Conservation (phyloP, 257 asterid species). For the Petunia axillaris region DNA sequence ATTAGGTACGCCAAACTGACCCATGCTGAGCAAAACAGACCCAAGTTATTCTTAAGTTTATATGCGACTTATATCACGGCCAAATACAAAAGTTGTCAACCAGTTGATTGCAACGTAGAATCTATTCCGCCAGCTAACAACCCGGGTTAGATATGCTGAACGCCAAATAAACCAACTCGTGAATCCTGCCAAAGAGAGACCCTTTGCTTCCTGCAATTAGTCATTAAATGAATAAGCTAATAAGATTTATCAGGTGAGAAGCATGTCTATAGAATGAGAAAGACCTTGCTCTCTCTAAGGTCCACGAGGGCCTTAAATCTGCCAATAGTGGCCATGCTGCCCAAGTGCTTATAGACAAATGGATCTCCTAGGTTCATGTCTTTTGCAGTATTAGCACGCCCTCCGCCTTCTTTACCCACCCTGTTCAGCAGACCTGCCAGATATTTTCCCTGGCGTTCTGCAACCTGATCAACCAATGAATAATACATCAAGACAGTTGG, state of each 20-base stretch:
- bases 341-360: conserved; percentile 81
- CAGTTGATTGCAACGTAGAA: conserved; percentile 87
- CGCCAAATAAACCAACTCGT: conserved; percentile 82
- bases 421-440: conserved; percentile 63
- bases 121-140: conserved; percentile 94
- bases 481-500: not conserved
- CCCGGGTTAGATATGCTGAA: conserved; percentile 82
- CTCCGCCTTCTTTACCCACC: conserved; percentile 77
- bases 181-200: conserved; percentile 75
- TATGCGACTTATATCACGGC: conserved; percentile 83
- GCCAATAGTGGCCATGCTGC: conserved; percentile 97
- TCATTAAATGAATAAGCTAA: conserved; percentile 22
- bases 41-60: conserved; percentile 12
- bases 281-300: conserved; percentile 95
- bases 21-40: not conserved
- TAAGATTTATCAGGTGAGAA: not conserved
- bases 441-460: conserved; percentile 93
- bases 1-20: not conserved
- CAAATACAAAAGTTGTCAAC: conserved; percentile 76
- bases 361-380: conserved; percentile 58
- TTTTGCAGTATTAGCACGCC: conserved; percentile 63
- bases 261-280: no score
- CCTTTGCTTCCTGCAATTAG: conserved; percentile 64
- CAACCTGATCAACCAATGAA: conserved; percentile 59
- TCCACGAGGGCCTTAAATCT: conserved; percentile 96